These are phyloP conservation scores for Phytophthora idaei DNA, from an alignment of 352 stramenopile genomes.

Conservation along the genomic window DNA sequence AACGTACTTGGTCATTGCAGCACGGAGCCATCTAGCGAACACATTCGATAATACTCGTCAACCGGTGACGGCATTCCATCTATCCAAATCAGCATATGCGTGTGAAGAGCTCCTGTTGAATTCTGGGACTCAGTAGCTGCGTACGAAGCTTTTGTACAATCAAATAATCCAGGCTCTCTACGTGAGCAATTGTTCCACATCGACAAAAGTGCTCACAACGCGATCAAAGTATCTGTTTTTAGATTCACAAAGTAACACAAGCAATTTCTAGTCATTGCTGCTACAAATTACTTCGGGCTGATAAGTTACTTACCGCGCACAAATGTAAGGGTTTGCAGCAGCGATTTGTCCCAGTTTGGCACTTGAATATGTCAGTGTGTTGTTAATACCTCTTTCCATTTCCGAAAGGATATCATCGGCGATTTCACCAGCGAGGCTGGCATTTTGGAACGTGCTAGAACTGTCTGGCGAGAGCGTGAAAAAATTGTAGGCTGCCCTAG, in stretches of 20 bases:
- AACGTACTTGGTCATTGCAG: no score
- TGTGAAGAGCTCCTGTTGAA: background rate
- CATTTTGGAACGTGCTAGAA: background rate
- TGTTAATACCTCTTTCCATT: background rate
- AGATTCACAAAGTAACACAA: no score
- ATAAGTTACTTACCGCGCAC: background rate
- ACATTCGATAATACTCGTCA: background rate
- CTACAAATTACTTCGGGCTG: no score
- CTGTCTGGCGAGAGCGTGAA: background rate
- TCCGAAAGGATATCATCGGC: background rate
- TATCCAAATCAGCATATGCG: background rate
- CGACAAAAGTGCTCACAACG: background rate
- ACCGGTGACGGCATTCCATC: background rate
- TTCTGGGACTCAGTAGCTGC: background rate
- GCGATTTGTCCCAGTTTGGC: constrained; percentile 1
- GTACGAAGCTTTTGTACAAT: background rate
- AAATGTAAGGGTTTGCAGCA: background rate
- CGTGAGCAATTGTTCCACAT: background rate
- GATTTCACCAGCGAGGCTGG: background rate
- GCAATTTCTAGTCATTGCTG: no score
- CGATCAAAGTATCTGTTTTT: background rate
- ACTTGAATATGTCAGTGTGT: background rate
- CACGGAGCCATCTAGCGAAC: no score
- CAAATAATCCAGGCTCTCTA: background rate
- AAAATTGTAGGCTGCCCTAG: constrained; percentile 1